phyloP scores from a whole-genome alignment of 306 rosid genomes.

The Ceratonia siliqua region DNA sequence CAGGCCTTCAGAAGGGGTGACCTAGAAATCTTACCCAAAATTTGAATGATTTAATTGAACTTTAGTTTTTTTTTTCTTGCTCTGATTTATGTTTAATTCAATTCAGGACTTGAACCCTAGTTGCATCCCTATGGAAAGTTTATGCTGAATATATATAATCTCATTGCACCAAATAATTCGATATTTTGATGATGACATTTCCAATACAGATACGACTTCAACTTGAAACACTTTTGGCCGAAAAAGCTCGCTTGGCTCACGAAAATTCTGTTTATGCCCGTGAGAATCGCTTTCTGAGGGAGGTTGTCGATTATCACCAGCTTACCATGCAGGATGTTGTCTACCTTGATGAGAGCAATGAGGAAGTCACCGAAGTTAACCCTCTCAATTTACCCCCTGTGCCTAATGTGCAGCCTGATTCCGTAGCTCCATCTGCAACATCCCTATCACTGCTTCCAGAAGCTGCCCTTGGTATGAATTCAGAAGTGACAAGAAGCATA shows the following conservation, averaged over 20 bases:
- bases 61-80: constrained; percentile 16
- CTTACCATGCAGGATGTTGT: constrained; percentile 97
- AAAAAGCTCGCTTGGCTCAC: constrained; percentile 90
- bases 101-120: background rate
- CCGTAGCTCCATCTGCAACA: constrained; percentile 31
- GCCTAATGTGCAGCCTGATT: constrained; percentile 33
- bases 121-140: background rate
- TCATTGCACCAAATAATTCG: background rate
- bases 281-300: constrained; percentile 92
- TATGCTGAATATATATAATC: background rate
- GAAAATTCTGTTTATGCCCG: constrained; percentile 90
- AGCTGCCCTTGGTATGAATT: constrained; percentile 20
- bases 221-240: constrained; percentile 90
- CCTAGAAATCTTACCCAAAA: background rate
- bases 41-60: background rate
- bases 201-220: constrained; percentile 82
- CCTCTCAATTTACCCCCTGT: constrained; percentile 60
- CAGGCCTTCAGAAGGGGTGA: background rate
- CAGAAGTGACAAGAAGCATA: constrained; percentile 42
- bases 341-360: constrained; percentile 84
- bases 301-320: constrained; percentile 95
- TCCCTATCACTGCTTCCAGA: constrained; percentile 36
- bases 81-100: background rate
- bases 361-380: constrained; percentile 91
- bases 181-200: constrained; percentile 8